Conservation (phyloP, 2,329 filamentous ascomycete genomes). For the Fusarium robinianum region DNA sequence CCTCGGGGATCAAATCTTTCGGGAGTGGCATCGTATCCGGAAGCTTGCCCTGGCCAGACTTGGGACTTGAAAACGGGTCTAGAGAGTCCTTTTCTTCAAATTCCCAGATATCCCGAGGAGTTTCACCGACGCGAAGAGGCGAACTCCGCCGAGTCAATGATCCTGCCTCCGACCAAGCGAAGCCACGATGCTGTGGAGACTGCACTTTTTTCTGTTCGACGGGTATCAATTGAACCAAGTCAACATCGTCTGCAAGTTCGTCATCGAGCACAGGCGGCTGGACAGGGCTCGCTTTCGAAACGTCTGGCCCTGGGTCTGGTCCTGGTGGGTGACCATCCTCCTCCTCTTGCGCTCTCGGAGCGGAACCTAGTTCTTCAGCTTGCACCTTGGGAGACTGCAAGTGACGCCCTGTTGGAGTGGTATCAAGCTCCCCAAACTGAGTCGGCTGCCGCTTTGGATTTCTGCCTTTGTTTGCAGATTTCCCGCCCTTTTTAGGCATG, state of each 20-base stretch:
- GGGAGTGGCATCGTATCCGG: conserved; percentile 41
- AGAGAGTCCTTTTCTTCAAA: conserved; percentile 32
- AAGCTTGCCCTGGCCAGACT: conserved; percentile 28
- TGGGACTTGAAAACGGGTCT: conserved; percentile 38
- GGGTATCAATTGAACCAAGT: conserved; percentile 24
- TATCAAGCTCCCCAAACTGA: conserved; percentile 40
- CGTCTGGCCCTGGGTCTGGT: too few relatives aligned
- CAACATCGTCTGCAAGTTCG: conserved; percentile 33
- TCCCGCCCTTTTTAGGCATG: conserved; percentile 22
- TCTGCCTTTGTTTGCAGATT: conserved; percentile 17
- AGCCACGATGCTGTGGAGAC: conserved; percentile 5
- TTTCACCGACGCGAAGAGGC: conserved; percentile 25
- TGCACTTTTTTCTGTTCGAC: background rate
- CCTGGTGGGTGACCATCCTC: background rate
- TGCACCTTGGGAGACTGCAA: conserved; percentile 19
- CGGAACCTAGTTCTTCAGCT: background rate
- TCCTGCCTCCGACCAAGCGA: conserved; percentile 39
- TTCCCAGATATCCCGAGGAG: conserved; percentile 25
- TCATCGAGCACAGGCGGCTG: conserved; percentile 29
- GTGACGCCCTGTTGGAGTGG: conserved; percentile 40
- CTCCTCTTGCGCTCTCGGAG: background rate
- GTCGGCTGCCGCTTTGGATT: conserved; percentile 21
- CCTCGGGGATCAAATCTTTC: background rate
- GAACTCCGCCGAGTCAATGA: conserved; percentile 40
- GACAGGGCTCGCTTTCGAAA: background rate